These are phyloP conservation scores for Fusarium beomiforme DNA, from an alignment of 2,329 filamentous ascomycete species.

Conservation along the genomic window DNA sequence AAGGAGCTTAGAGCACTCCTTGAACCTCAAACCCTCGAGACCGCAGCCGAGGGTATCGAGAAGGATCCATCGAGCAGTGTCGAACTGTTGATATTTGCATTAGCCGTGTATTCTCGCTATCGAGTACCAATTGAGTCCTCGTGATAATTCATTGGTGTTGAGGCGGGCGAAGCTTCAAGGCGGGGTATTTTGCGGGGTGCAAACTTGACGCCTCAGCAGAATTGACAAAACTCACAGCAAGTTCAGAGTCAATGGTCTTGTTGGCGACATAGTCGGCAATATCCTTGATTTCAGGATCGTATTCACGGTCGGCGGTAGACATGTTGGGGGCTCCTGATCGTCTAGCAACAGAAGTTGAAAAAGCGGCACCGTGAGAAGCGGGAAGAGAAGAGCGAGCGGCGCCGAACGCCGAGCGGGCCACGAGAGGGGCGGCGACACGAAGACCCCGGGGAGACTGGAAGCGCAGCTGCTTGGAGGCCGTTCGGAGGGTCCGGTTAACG, in stretches of 20 bases:
- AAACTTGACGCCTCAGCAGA: constrained; percentile 7
- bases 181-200: constrained; percentile 38
- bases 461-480: constrained; percentile 64
- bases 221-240: constrained; percentile 75
- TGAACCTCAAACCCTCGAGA: constrained; percentile 93
- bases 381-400: constrained; percentile 48
- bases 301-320: constrained; percentile 67
- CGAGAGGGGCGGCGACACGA: constrained; percentile 50
- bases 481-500: constrained; percentile 63
- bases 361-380: constrained; percentile 52
- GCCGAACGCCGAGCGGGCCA: constrained; percentile 47
- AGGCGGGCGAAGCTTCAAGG: constrained; percentile 8
- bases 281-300: constrained; percentile 93
- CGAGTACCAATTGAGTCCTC: neutral
- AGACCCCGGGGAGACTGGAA: constrained; percentile 52
- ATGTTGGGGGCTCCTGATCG: constrained; percentile 61
- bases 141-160: constrained; percentile 16
- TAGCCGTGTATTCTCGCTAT: neutral
- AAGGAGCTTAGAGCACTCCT: constrained; percentile 94
- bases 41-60: constrained; percentile 97
- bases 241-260: constrained; percentile 87
- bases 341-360: constrained; percentile 61
- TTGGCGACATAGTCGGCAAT: constrained; percentile 96
- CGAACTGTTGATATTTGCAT: constrained; percentile 68
- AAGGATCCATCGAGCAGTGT: constrained; percentile 96